Base-by-base conservation (phyloP, 1,284 basidiomycete species). In the Ceratobasidium theobromae region DNA sequence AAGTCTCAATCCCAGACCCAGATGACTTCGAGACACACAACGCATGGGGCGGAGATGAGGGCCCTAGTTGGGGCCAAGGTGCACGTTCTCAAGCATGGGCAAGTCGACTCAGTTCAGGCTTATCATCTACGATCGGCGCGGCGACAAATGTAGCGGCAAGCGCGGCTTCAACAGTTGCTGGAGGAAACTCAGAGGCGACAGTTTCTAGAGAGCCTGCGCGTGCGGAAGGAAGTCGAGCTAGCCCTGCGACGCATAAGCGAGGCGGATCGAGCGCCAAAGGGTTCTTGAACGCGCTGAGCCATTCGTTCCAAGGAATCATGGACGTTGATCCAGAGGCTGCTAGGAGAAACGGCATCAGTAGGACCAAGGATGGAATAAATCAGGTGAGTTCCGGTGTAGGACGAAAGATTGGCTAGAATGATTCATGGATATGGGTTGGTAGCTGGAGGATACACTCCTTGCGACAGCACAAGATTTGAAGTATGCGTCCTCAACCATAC, bases 291-390 rank as follows among this genome's bases (percentile, higher is more conserved):
- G 96, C 97, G 5, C 80, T 99, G 62, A 95, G 91, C 72, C 95
- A 98, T 77, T 95, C 94, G 23, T 77, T 99, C 68, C 94, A 96
- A 72, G 93, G 93, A 9, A 95, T 99, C 86, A 98, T 99, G 89
- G 97, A 99, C 73, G 91, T 93, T 5, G 97, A 99, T 78, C 95
- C 97, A 0, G 97, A 98, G 78, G 92, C 91, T 14, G 95, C 96
- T 3, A 83, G 97, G 69, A 82, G 96, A 67, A 97, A 89, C 72
- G 87, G 88, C 67, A 98, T 99, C 70, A 91, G 89, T 69, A 98
- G 96, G 79, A 94, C 95, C 1, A 83, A 92, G 72, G 97, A 99
- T 77, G 88, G 86, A 28, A 98, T 99, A 69, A 90, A 92, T 33
- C 92, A 94, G 81, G 94, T 94, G 74, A 72, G 82, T 74, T 57